Evolutionary conservation across 1,139 yeast genomes (phyloP).

Genomic region (Nakaseomyces sp.): DNA sequence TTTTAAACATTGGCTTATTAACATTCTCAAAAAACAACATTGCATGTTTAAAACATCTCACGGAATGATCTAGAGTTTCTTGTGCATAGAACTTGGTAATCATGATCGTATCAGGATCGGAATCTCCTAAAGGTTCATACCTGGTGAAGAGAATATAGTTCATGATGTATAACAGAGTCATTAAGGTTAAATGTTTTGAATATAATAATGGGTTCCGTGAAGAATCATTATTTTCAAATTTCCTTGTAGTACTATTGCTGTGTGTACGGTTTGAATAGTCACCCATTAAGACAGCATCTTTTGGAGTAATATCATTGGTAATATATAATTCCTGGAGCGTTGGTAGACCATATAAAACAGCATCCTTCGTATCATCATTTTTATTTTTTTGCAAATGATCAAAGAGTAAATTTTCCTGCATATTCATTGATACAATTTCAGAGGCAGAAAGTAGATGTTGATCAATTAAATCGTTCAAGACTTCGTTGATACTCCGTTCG

Average conservation of each 20-base stretch:
- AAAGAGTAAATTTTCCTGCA: conserved; percentile 3
- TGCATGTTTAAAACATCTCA: conserved; percentile 36
- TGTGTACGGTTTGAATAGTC: background rate
- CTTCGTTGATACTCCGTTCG: conserved; percentile 24
- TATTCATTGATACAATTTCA: conserved; percentile 13
- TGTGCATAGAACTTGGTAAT: conserved; percentile 35
- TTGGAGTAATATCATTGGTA: background rate
- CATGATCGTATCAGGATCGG: conserved; percentile 29
- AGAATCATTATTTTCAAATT: conserved; percentile 14
- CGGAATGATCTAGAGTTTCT: conserved; percentile 34
- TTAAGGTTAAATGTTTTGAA: conserved; percentile 34
- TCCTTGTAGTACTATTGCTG: background rate
- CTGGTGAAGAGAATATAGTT: conserved; percentile 41
- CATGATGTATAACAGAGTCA: conserved; percentile 39
- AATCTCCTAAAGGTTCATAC: conserved; percentile 37
- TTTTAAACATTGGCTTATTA: conserved; percentile 32
- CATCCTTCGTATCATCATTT: background rate
- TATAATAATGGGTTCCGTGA: conserved; percentile 34
- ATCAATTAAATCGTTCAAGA: conserved; percentile 23
- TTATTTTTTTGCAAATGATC: background rate
- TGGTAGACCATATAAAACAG: background rate
- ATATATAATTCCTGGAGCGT: background rate
- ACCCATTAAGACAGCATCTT: background rate
- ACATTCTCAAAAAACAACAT: conserved; percentile 31
- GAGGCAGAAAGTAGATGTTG: conserved; percentile 27